Conservation (phyloP, 768 basidiomycete species). For the Tylopilus sp. region DNA sequence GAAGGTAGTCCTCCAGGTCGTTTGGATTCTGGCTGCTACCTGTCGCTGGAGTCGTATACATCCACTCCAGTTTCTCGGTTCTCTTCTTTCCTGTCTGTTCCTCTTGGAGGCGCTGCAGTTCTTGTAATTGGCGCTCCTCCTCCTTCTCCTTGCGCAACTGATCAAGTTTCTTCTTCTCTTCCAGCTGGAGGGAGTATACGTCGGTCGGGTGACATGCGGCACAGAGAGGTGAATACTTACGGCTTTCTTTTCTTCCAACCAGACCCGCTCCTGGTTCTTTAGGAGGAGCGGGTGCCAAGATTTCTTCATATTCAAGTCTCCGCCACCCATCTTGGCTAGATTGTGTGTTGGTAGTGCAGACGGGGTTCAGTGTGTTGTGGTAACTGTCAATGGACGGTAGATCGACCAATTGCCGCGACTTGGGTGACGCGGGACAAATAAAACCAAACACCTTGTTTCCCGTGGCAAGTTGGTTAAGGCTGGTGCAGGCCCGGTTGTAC, state of each 20-base stretch:
- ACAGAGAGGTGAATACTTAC: slow-evolving; percentile 42
- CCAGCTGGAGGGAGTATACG: slow-evolving; percentile 56
- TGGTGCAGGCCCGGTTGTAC: too few species aligned
- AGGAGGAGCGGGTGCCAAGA: slow-evolving; percentile 98
- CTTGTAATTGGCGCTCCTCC: slow-evolving; percentile 94
- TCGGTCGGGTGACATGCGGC: slow-evolving; percentile 1
- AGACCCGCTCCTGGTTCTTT: slow-evolving; percentile 98
- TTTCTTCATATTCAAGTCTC: slow-evolving; percentile 99
- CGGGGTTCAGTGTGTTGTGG: slow-evolving; percentile 5
- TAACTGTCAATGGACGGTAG: too few species aligned
- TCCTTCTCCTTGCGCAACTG: slow-evolving; percentile 97
- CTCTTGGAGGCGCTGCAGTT: slow-evolving; percentile 93
- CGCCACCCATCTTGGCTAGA: slow-evolving; percentile 88
- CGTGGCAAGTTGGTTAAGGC: too few species aligned
- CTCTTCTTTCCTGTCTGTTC: slow-evolving; percentile 93
- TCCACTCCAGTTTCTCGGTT: slow-evolving; percentile 96
- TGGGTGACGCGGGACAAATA: neutral
- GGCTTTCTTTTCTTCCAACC: slow-evolving; percentile 97
- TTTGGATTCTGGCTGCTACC: slow-evolving; percentile 85
- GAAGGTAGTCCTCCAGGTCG: slow-evolving; percentile 92
- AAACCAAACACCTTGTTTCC: neutral
- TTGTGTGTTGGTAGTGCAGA: slow-evolving; percentile 12
- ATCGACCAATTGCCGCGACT: neutral
- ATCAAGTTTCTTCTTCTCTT: slow-evolving; percentile 97
- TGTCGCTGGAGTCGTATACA: slow-evolving; percentile 97